Conservation (phyloP, 768 basidiomycete genomes). For the Gymnopilus dilepis region DNA sequence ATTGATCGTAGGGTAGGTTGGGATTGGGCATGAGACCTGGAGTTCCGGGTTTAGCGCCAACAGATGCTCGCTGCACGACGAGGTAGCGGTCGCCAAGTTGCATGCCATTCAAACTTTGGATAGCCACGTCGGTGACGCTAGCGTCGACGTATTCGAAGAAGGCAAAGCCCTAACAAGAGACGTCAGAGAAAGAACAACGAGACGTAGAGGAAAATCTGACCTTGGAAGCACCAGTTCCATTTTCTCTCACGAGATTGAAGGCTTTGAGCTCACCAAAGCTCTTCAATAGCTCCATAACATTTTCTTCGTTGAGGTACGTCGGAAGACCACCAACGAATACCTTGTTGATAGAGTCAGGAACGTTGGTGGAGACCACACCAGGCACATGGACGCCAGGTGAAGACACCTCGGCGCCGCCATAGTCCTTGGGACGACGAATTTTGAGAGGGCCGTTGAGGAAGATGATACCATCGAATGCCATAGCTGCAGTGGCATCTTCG, state of each 20-base stretch:
- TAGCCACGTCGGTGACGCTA: slow-evolving; percentile 90
- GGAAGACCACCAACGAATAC: slow-evolving; percentile 97
- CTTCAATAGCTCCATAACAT: slow-evolving; percentile 97
- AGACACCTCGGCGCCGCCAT: slow-evolving; percentile 77
- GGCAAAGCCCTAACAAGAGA: slow-evolving; percentile 82
- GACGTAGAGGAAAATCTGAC: slow-evolving; percentile 41
- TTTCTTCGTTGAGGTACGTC: slow-evolving; percentile 95
- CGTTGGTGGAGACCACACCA: slow-evolving; percentile 94
- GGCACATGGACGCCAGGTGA: slow-evolving; percentile 81
- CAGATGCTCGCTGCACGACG: slow-evolving; percentile 95
- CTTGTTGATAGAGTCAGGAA: slow-evolving; percentile 98
- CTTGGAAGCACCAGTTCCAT: slow-evolving; percentile 87
- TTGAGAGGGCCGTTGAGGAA: slow-evolving; percentile 96
- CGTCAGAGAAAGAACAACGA: slow-evolving; percentile 7
- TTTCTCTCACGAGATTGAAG: slow-evolving; percentile 98
- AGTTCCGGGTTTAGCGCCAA: slow-evolving; percentile 82
- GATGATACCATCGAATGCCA: slow-evolving; percentile 97
- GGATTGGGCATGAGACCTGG: slow-evolving; percentile 69
- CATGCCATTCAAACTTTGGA: slow-evolving; percentile 96
- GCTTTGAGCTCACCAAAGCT: slow-evolving; percentile 97
- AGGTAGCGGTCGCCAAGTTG: slow-evolving; percentile 94
- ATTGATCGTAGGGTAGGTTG: slow-evolving; percentile 77
- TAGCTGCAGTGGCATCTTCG: slow-evolving; percentile 94
- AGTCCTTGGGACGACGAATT: slow-evolving; percentile 97
- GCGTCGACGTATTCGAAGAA: slow-evolving; percentile 98